Conservation (phyloP, 2,329 filamentous ascomycete genomes). For the Bisporella sp. region DNA sequence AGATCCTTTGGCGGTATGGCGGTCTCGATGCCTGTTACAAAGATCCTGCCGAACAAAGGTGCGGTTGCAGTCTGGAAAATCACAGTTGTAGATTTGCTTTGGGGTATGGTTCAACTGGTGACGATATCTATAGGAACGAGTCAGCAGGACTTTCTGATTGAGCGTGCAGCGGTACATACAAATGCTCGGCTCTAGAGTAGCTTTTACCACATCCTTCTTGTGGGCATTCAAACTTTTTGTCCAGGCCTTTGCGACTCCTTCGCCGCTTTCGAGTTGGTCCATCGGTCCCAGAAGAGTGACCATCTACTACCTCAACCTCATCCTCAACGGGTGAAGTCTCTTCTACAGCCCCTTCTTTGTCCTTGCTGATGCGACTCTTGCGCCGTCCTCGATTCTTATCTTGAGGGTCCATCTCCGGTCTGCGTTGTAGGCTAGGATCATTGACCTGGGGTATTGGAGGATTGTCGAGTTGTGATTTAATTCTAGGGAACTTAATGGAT, state of each 20-base stretch:
- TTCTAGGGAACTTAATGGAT: constrained; percentile 17
- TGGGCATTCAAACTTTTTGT: constrained; percentile 79
- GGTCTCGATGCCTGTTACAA: constrained; percentile 76
- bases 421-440: constrained; percentile 17
- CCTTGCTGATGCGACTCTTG: constrained; percentile 21
- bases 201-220: constrained; percentile 88
- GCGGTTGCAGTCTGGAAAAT: constrained; percentile 83
- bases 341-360: constrained; percentile 16
- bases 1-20: constrained; percentile 73
- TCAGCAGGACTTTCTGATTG: constrained; percentile 6
- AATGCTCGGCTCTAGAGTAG: constrained; percentile 91
- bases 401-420: constrained; percentile 18
- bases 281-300: constrained; percentile 26
- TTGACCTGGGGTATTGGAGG: constrained; percentile 15
- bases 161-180: constrained; percentile 49
- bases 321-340: constrained; percentile 19
- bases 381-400: constrained; percentile 25
- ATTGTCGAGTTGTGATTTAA: constrained; percentile 1
- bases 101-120: constrained; percentile 95
- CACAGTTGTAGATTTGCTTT: constrained; percentile 91
- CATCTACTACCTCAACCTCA: constrained; percentile 18
- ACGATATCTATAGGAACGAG: constrained; percentile 50
- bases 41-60: constrained; percentile 92
- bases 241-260: constrained; percentile 68
- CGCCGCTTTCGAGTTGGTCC: constrained; percentile 45